Conservation (phyloP, 1,284 basidiomycete genomes). For the Rhodotorula sp. region DNA sequence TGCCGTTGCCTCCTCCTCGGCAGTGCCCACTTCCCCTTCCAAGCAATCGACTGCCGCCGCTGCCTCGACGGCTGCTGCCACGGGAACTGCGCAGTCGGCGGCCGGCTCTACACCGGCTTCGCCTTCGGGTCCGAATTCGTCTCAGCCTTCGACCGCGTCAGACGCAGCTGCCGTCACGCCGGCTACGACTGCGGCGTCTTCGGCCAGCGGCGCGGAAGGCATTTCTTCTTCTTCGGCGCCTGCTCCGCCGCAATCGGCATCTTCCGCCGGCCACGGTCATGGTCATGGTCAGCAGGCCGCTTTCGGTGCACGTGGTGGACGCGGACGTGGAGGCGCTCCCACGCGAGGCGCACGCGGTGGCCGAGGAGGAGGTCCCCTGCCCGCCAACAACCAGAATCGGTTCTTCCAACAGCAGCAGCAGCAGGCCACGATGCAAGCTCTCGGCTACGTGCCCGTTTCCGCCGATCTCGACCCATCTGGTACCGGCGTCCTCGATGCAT, state of each 20-base stretch:
- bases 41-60: not conserved
- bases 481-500: slow-evolving; percentile 20
- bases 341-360: slow-evolving; percentile 4
- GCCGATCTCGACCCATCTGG: slow-evolving; percentile 16
- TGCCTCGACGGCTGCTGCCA: not conserved
- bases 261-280: not conserved
- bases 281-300: not conserved
- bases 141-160: slow-evolving; percentile 10
- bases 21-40: not conserved
- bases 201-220: not conserved
- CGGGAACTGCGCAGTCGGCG: not conserved
- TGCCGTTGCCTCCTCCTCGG: not conserved
- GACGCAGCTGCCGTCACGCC: not conserved
- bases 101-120: slow-evolving; percentile 14
- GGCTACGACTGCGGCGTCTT: not conserved
- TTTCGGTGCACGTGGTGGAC: slow-evolving; percentile 7
- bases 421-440: slow-evolving; percentile 10
- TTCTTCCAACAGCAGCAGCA: slow-evolving; percentile 18
- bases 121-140: slow-evolving; percentile 7
- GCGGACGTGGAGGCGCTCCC: slow-evolving; percentile 6
- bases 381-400: slow-evolving; percentile 3
- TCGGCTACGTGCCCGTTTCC: slow-evolving; percentile 21
- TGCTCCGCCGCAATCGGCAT: not conserved
- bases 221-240: slow-evolving; percentile 11
- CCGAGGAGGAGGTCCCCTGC: not conserved